Conservation (phyloP, 2,329 filamentous ascomycete genomes). For the Aspergillus candidus region DNA sequence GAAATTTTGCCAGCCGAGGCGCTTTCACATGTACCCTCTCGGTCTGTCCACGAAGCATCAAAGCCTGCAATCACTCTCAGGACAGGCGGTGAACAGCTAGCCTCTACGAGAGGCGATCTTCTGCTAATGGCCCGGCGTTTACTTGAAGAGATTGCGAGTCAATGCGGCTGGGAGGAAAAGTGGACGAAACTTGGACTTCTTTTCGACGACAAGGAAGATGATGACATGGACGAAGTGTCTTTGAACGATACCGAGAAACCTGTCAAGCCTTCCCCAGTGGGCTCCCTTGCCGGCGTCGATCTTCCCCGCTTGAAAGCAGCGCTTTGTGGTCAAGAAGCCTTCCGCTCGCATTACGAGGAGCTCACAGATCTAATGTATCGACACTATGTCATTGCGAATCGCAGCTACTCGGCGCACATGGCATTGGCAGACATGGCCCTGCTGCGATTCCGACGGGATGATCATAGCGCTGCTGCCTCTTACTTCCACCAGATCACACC, state of each 20-base stretch:
- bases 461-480: constrained; percentile 66
- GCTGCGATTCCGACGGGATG: constrained; percentile 68
- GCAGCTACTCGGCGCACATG: constrained; percentile 68
- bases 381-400: constrained; percentile 73
- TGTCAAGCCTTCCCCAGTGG: constrained; percentile 11
- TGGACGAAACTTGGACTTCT: constrained; percentile 57
- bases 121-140: constrained; percentile 73
- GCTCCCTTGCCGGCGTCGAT: constrained; percentile 44
- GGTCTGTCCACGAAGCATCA: constrained; percentile 27
- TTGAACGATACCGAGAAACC: constrained; percentile 22
- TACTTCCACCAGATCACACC: constrained; percentile 75
- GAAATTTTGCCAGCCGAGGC: constrained; percentile 26
- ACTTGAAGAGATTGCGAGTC: constrained; percentile 66
- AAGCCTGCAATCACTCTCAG: constrained; percentile 26
- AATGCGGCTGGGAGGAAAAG: constrained; percentile 67
- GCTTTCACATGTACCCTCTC: constrained; percentile 7
- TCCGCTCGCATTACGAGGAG: constrained; percentile 62
- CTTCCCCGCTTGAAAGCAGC: constrained; percentile 56
- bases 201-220: constrained; percentile 27
- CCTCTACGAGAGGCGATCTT: constrained; percentile 75
- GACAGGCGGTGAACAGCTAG: constrained; percentile 70
- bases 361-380: constrained; percentile 80
- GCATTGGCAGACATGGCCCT: constrained; percentile 80
- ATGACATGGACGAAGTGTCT: constrained; percentile 31
- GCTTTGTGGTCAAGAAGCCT: constrained; percentile 56